A percentile compares a stretch with the other conserved stretches of the same genome.
Evolutionary conservation across 176 grass and related monocot species (phyloP).

Genomic region (Aegilops speltoides): DNA sequence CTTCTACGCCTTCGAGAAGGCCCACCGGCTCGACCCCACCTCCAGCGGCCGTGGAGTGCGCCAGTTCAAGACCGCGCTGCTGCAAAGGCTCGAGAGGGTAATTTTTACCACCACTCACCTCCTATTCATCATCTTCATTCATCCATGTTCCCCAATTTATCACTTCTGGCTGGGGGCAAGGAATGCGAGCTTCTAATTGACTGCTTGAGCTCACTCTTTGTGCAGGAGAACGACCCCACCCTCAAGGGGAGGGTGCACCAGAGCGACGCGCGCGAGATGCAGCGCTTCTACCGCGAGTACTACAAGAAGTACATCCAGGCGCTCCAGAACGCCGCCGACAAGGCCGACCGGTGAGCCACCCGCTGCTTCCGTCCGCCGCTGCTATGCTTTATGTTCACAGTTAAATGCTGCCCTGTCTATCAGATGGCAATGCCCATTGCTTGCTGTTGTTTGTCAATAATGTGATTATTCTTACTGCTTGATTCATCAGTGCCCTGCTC

Average conservation of each 20-base stretch:
- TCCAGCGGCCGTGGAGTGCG: constrained; percentile 87
- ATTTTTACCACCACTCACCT: not conserved
- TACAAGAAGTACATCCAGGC: constrained; percentile 98
- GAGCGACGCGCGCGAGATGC: constrained; percentile 90
- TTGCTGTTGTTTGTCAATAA: not conserved
- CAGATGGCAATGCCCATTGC: not conserved
- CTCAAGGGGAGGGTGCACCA: constrained; percentile 88
- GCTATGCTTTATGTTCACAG: not conserved
- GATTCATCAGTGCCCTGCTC: constrained; percentile 63
- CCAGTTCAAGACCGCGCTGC: constrained; percentile 84
- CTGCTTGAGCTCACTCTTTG: not conserved
- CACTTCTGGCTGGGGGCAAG: not conserved
- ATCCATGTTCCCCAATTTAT: not conserved
- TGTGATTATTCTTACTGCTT: not conserved
- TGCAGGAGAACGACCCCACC: constrained; percentile 90
- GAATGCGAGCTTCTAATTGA: not conserved
- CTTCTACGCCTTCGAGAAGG: constrained; percentile 94
- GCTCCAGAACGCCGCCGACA: constrained; percentile 77
- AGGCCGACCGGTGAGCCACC: constrained; percentile 74
- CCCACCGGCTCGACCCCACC: constrained; percentile 71
- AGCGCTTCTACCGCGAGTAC: constrained; percentile 87
- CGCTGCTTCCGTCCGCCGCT: not conserved
- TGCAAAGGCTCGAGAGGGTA: constrained; percentile 84
- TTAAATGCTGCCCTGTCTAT: not conserved
- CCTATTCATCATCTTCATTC: not conserved